phyloP scores from a whole-genome alignment of 148 eudicot species.

The Drosera capensis region DNA sequence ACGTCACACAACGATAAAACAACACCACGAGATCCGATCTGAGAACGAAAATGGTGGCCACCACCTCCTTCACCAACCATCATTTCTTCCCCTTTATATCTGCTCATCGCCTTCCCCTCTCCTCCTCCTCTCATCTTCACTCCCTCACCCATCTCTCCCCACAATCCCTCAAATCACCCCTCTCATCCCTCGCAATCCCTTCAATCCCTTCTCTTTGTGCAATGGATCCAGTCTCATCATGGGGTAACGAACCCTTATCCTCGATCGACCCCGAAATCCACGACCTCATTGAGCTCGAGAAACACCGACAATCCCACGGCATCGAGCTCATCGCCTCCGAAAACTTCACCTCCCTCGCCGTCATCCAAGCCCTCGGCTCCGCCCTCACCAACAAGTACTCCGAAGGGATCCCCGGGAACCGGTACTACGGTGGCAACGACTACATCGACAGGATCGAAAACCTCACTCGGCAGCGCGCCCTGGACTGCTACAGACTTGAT shows the following conservation, averaged over 20 bases:
- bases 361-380: constrained; percentile 68
- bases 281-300: constrained; percentile 82
- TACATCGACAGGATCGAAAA: constrained; percentile 69
- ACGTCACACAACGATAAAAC: too few relatives aligned
- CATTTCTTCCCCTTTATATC: too few relatives aligned
- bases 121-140: constrained; percentile 6
- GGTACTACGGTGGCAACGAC: constrained; percentile 83
- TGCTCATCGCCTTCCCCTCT: too few relatives aligned
- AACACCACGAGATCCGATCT: too few relatives aligned
- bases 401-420: constrained; percentile 83
- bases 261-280: constrained; percentile 69
- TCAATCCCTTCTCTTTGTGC: constrained; percentile 1
- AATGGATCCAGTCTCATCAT: constrained; percentile 61
- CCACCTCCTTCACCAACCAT: constrained; percentile 20
- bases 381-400: constrained; percentile 90
- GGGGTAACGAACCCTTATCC: constrained; percentile 68
- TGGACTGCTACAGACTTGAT: constrained; percentile 42
- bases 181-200: background rate
- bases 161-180: too few relatives aligned
- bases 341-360: constrained; percentile 91
- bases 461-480: constrained; percentile 51
- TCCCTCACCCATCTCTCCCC: too few relatives aligned
- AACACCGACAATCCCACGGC: constrained; percentile 61
- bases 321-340: constrained; percentile 93
- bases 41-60: too few relatives aligned